Evolutionary conservation across 148 eudicot genomes (phyloP), one percentile per base, ranked within the genome.

Genomic region (Dianthus caryophyllus): DNA sequence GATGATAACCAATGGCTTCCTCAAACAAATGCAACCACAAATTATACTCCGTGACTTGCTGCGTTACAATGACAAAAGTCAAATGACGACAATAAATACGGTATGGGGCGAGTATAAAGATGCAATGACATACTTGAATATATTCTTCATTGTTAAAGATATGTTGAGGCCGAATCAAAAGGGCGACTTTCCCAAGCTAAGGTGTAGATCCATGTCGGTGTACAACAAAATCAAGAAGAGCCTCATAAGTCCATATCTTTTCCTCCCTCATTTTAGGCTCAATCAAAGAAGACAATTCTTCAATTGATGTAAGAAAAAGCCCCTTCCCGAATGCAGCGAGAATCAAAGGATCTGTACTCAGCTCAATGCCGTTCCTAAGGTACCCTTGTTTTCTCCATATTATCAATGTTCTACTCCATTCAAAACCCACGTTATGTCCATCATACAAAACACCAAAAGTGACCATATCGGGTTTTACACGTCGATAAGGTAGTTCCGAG

Each of bases 321-420:
- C 81, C 84, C 54, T 81, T 81, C n/a, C 81, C 84, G 74, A 81
- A 77, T 18, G 79, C 76, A 67, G 72, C 46, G 14, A 77, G 66
- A 77, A 81, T 75, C 21, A 81, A 36, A 17, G 73, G 64, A 55
- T 81, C 81, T 9, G 84, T 81, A 20, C 77, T 77, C 61, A 81
- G 27, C 66, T 77, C 84, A 57, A 81, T 72, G 36, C 25, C 50
- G 7, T 74, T 73, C 24, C 74, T 71, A 24, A 77, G 49, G 67
- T 62, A 80, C 4, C 84, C 81, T 39, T 61, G 22, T 39, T 73
- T 70, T 71, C 60, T 60, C 84, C 81, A 81, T 54, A 66, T 51
- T 59, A 29, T 69, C 38, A 77, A 46, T 5, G 69, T 68, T 50
- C 60, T 20, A 41, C 25, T 49, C 76, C 73, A 70, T 65, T 74